phyloP scores from a whole-genome alignment of 1,284 basidiomycete species.

The Papiliotrema flavescens region DNA sequence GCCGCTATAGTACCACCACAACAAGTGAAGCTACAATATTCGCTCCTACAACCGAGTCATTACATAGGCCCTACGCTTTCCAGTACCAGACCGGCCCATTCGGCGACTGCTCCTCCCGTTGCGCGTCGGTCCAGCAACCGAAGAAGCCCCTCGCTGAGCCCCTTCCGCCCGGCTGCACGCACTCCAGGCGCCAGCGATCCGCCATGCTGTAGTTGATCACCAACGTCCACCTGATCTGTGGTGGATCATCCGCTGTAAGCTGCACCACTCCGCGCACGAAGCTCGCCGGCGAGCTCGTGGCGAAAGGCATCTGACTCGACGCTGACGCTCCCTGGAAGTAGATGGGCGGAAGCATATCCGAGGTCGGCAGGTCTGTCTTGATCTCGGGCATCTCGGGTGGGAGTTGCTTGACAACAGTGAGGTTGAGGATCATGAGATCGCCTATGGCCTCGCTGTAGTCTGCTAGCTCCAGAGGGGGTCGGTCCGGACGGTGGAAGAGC shows the following conservation, averaged over 20 bases:
- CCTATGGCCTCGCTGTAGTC: constrained; percentile 40
- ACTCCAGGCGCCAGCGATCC: constrained; percentile 38
- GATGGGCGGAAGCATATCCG: constrained; percentile 29
- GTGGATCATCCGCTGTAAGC: constrained; percentile 40
- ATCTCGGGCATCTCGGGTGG: constrained; percentile 15
- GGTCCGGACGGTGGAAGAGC: constrained; percentile 9
- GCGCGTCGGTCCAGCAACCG: constrained; percentile 40
- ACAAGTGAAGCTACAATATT: too few relatives aligned
- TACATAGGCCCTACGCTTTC: constrained; percentile 11
- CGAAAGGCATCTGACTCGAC: constrained; percentile 5
- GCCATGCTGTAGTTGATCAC: constrained; percentile 37
- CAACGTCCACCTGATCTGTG: constrained; percentile 42
- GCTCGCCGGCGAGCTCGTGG: constrained; percentile 7
- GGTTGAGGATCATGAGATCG: constrained; percentile 34
- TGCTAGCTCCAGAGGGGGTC: constrained; percentile 27
- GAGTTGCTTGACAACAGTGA: constrained; percentile 13
- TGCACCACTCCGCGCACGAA: constrained; percentile 33
- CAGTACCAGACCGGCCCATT: constrained; percentile 43
- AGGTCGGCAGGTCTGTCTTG: constrained; percentile 24
- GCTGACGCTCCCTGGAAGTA: constrained; percentile 33
- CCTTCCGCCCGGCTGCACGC: constrained; percentile 38
- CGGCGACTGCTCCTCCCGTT: constrained; percentile 31
- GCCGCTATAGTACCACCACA: too few relatives aligned
- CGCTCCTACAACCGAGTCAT: too few relatives aligned
- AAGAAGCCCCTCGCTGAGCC: constrained; percentile 38